Conservation (phyloP, 352 stramenopile species). For the Pythium brachiatum region DNA sequence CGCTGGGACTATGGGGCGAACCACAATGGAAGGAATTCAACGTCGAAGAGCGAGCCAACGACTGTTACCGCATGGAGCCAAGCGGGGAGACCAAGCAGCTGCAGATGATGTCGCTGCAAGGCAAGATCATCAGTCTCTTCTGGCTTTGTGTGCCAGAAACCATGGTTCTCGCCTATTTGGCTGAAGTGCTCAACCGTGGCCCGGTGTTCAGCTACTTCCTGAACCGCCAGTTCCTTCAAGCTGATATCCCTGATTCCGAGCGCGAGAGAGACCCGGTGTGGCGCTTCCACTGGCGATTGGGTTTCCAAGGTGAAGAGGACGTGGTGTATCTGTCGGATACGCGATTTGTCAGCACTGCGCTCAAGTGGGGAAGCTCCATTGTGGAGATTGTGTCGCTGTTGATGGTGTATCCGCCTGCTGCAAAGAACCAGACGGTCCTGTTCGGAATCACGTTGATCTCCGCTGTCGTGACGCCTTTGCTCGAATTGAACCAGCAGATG, state of each 20-base stretch:
- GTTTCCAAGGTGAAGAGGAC: constrained; percentile 41
- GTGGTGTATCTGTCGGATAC: constrained; percentile 53
- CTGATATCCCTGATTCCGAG: constrained; percentile 53
- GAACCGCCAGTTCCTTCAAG: constrained; percentile 57
- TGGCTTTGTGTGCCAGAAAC: constrained; percentile 57
- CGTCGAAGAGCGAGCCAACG: constrained; percentile 54
- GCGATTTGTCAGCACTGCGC: constrained; percentile 41
- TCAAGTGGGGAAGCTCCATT: constrained; percentile 50
- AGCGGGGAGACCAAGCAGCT: constrained; percentile 57
- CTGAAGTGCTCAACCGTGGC: constrained; percentile 53
- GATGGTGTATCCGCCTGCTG: constrained; percentile 24
- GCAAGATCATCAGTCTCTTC: constrained; percentile 61
- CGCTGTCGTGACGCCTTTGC: constrained; percentile 33
- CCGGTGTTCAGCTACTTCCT: constrained; percentile 62
- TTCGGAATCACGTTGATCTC: constrained; percentile 41
- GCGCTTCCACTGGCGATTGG: constrained; percentile 35
- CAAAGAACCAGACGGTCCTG: constrained; percentile 20
- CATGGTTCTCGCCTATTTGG: constrained; percentile 45
- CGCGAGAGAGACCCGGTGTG: constrained; percentile 49
- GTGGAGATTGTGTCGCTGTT: constrained; percentile 47
- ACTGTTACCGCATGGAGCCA: constrained; percentile 55
- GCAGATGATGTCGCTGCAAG: constrained; percentile 69
- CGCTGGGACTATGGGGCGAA: constrained; percentile 45
- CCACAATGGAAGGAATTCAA: constrained; percentile 51
- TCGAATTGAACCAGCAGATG: constrained; percentile 56